A percentile compares a stretch with the other conserved stretches of the same genome.
phyloP scores from a whole-genome alignment of 2,329 filamentous ascomycete species.

The Colletotrichum theobromicola region DNA sequence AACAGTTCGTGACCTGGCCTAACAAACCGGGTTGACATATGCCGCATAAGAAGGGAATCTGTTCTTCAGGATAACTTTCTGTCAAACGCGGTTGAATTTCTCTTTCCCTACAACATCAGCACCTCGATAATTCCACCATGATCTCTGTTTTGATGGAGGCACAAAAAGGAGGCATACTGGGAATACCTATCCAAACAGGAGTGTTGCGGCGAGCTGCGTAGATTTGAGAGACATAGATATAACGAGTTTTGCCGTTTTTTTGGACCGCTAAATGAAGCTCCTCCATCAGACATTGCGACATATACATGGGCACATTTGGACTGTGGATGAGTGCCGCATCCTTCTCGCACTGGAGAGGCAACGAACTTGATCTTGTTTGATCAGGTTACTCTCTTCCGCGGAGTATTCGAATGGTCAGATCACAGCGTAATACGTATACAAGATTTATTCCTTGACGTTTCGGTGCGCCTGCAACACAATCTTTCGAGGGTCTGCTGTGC shows the following conservation, averaged over 20 bases:
- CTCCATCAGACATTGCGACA: background rate
- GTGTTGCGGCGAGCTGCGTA: background rate
- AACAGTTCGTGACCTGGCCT: too few relatives aligned
- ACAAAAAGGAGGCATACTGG: too few relatives aligned
- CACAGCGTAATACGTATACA: background rate
- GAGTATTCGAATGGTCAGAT: background rate
- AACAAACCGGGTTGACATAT: too few relatives aligned
- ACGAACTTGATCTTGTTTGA: background rate
- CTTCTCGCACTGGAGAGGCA: background rate
- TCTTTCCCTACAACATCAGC: too few relatives aligned
- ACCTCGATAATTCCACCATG: too few relatives aligned
- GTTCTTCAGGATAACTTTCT: too few relatives aligned
- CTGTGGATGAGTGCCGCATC: background rate
- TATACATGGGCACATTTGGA: background rate
- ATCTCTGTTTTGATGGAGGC: too few relatives aligned
- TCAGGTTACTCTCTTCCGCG: background rate
- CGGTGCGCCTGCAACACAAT: background rate
- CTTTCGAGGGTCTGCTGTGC: background rate
- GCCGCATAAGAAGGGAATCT: too few relatives aligned
- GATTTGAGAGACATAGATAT: background rate
- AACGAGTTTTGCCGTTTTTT: background rate
- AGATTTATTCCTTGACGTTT: background rate
- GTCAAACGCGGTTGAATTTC: too few relatives aligned
- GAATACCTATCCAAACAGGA: too few relatives aligned
- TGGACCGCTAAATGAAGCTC: background rate